These are phyloP conservation scores for Tetradesmus lagerheimii DNA, from an alignment of 139 green algal genomes.

Conservation along the genomic window DNA sequence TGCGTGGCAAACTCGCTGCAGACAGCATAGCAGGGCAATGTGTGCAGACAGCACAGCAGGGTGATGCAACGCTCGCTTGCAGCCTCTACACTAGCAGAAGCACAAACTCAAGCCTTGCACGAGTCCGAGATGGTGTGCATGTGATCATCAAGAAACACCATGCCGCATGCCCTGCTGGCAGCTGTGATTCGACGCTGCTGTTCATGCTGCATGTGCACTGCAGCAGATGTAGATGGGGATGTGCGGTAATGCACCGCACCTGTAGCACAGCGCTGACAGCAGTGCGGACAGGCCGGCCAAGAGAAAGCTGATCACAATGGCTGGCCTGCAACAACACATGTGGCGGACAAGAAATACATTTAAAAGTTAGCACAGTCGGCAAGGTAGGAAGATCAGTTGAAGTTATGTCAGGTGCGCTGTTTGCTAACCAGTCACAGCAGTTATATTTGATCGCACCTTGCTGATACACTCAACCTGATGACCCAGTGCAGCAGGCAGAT, in stretches of 20 bases:
- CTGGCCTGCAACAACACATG: slow-evolving; percentile 44
- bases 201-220: neutral
- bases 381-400: neutral
- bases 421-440: neutral
- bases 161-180: too few species aligned
- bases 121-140: too few species aligned
- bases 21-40: too few species aligned
- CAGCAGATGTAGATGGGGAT: neutral
- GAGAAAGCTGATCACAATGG: slow-evolving; percentile 63
- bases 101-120: too few species aligned
- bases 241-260: neutral
- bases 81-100: too few species aligned
- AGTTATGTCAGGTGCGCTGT: neutral
- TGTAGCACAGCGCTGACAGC: slow-evolving; percentile 80
- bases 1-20: slow-evolving; percentile 74
- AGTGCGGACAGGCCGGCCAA: slow-evolving; percentile 62
- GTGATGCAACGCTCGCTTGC: too few species aligned
- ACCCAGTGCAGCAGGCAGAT: neutral
- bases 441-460: neutral
- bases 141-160: too few species aligned
- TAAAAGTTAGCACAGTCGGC: too few species aligned
- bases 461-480: neutral
- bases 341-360: too few species aligned
- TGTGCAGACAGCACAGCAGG: too few species aligned
- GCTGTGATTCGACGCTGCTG: too few species aligned